Percentiles rank a stretch among this genome's conserved stretches.
These are phyloP conservation scores for Acanthamoeba royreba DNA, from an alignment of 208 protist genomes.

Conservation along the genomic window DNA sequence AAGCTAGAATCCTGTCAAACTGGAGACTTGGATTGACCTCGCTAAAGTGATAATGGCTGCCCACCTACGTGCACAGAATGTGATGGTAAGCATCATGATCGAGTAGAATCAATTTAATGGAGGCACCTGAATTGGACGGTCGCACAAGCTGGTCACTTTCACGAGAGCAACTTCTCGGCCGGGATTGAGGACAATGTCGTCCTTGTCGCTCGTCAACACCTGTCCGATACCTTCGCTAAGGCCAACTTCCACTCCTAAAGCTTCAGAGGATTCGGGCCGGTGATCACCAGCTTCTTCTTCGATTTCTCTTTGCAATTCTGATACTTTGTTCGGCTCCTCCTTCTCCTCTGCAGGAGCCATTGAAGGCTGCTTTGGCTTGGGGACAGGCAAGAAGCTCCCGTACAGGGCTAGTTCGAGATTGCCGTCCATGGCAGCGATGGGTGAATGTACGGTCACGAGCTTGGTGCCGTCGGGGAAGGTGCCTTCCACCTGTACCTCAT, in stretches of 20 bases:
- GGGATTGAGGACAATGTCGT: constrained; percentile 50
- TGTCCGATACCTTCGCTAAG: background rate
- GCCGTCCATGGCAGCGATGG: constrained; percentile 50
- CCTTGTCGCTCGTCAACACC: background rate
- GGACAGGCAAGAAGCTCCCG: constrained; percentile 68
- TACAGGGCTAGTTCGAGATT: constrained; percentile 58
- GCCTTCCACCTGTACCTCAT: constrained; percentile 61
- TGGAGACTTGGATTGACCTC: constrained; percentile 57
- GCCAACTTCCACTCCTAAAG: background rate
- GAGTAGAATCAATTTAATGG: too few relatives aligned
- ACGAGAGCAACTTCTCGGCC: constrained; percentile 39
- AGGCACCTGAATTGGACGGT: constrained; percentile 60
- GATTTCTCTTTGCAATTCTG: background rate
- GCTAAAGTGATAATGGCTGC: constrained; percentile 71
- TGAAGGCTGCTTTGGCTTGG: background rate
- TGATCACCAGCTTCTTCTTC: background rate
- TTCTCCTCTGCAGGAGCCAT: background rate
- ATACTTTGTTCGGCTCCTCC: too few relatives aligned
- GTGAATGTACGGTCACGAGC: constrained; percentile 64
- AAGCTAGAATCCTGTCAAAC: constrained; percentile 34
- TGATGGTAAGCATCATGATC: too few relatives aligned
- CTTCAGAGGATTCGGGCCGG: background rate
- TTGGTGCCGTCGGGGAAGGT: constrained; percentile 70
- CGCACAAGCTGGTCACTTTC: constrained; percentile 61
- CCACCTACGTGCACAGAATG: constrained; percentile 62